Conservation (phyloP, 257 asterid genomes). For the Phtheirospermum japonicum region DNA sequence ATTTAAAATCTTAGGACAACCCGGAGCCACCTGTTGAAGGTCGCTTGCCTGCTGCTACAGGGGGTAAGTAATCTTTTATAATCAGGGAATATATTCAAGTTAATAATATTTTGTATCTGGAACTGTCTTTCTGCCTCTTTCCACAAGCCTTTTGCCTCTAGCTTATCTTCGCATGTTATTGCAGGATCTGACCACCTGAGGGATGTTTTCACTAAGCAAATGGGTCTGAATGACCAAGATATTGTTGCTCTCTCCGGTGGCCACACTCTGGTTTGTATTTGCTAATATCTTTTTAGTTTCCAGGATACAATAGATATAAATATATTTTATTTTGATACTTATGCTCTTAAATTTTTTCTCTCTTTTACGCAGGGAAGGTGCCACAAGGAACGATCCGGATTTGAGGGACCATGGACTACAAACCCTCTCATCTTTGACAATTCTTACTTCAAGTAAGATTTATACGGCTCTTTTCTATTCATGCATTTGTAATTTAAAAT, state of each 20-base stretch:
- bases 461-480: not conserved
- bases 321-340: not conserved
- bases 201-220: slow-evolving; percentile 70
- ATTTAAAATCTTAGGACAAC: slow-evolving; percentile 59
- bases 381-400: slow-evolving; percentile 96
- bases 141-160: not conserved
- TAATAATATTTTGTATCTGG: not conserved
- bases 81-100: not conserved
- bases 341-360: not conserved
- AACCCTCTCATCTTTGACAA: slow-evolving; percentile 86
- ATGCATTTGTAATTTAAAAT: not conserved
- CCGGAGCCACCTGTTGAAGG: slow-evolving; percentile 83
- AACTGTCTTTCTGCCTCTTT: not conserved
- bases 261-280: slow-evolving; percentile 71
- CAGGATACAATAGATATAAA: not conserved
- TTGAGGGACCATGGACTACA: slow-evolving; percentile 87
- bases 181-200: slow-evolving; percentile 89
- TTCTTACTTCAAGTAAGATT: slow-evolving; percentile 70
- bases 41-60: slow-evolving; percentile 88
- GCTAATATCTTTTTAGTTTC: slow-evolving; percentile 12
- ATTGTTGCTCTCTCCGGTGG: slow-evolving; percentile 95
- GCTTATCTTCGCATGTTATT: not conserved
- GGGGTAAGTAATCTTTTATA: slow-evolving; percentile 44
- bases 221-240: slow-evolving; percentile 86
- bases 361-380: slow-evolving; percentile 60